Evolutionary conservation across 140 eudicot genomes (phyloP).

Genomic region (Cichorium intybus): DNA sequence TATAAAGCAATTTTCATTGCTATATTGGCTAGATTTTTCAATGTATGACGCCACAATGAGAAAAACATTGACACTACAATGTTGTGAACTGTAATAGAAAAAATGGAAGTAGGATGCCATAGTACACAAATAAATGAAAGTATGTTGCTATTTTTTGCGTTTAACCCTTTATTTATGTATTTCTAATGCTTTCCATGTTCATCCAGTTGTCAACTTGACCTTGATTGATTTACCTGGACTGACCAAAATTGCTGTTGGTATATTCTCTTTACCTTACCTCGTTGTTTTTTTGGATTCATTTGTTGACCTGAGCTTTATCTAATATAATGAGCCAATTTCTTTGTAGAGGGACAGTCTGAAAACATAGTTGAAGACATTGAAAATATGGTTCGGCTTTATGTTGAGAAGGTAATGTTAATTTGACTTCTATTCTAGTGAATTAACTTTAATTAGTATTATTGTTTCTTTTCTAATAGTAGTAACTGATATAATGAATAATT

Average conservation of each 20-base stretch:
- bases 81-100: neutral
- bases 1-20: neutral
- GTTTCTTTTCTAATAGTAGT: too few relatives aligned
- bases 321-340: neutral
- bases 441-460: neutral
- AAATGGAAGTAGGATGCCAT: neutral
- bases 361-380: conserved; percentile 62
- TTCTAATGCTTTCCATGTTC: conserved; percentile 1
- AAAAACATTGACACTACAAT: neutral
- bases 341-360: conserved; percentile 75
- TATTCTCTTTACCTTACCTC: conserved; percentile 16
- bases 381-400: conserved; percentile 67
- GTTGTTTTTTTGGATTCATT: neutral
- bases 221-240: conserved; percentile 69
- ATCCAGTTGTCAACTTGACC: conserved; percentile 72
- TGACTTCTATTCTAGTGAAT: neutral
- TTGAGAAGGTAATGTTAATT: conserved; percentile 54
- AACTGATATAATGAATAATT: too few relatives aligned
- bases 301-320: neutral
- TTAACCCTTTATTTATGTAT: neutral
- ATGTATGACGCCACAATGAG: neutral
- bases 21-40: neutral
- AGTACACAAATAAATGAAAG: neutral
- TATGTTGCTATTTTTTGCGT: neutral
- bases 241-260: conserved; percentile 76